These are phyloP conservation scores for Colletotrichum musicola DNA, from an alignment of 2,329 filamentous ascomycete species.

Conservation along the genomic window DNA sequence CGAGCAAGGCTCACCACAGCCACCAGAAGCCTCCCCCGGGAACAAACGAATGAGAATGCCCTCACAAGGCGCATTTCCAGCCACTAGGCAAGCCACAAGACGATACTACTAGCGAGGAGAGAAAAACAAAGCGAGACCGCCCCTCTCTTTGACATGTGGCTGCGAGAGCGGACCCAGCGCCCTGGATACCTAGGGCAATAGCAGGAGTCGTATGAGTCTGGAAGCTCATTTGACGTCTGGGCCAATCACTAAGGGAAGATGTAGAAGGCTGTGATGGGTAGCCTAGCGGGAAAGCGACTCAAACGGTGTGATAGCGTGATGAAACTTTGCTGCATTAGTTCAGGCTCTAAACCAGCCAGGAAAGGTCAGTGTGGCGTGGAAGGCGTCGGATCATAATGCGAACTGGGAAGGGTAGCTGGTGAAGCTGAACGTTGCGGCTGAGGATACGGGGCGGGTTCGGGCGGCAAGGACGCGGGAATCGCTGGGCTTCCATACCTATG, in stretches of 20 bases:
- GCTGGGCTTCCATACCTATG: too few species aligned
- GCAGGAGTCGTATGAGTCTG: not conserved
- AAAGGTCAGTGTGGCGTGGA: not conserved
- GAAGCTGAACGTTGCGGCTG: constrained; percentile 5
- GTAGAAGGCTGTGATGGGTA: not conserved
- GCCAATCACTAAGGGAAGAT: not conserved
- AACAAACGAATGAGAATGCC: not conserved
- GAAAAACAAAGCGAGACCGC: not conserved
- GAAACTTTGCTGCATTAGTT: not conserved
- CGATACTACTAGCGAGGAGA: too few species aligned
- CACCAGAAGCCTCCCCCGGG: not conserved
- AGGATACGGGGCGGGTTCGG: not conserved
- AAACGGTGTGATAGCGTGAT: not conserved
- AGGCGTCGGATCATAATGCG: not conserved
- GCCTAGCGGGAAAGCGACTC: not conserved
- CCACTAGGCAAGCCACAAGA: not conserved
- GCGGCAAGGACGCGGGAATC: not conserved
- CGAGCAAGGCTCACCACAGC: not conserved
- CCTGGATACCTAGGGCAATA: not conserved
- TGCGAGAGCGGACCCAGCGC: not conserved
- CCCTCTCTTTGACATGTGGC: not conserved
- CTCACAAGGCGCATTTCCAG: not conserved
- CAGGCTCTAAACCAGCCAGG: not conserved
- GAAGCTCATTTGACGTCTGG: not conserved
- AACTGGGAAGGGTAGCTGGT: not conserved